phyloP scores from a whole-genome alignment of 2,329 filamentous ascomycete genomes.

The Pyrenophora tritici-repentis region DNA sequence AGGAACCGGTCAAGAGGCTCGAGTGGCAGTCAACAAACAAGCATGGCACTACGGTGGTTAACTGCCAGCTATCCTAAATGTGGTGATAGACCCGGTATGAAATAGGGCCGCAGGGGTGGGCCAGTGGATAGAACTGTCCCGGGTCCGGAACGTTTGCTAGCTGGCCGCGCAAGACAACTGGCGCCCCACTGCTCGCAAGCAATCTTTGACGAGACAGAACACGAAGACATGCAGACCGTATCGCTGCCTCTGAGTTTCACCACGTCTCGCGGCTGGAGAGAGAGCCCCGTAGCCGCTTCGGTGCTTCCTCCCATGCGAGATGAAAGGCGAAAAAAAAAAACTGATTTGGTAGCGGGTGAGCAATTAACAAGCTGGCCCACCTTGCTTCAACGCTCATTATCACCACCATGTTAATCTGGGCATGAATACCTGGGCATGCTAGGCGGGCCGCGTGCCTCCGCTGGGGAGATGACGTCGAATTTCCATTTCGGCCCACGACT shows the following conservation, averaged over 20 bases:
- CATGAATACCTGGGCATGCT: conserved; percentile 1
- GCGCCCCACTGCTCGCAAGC: neutral
- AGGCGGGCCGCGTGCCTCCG: conserved; percentile 10
- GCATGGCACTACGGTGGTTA: neutral
- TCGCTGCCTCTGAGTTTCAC: conserved; percentile 4
- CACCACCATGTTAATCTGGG: conserved; percentile 6
- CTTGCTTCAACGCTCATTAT: conserved; percentile 22
- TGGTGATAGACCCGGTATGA: neutral
- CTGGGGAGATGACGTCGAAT: conserved; percentile 29
- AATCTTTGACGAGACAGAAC: conserved; percentile 1
- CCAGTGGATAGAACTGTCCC: neutral
- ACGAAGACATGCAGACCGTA: conserved; percentile 7
- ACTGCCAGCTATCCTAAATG: too few species aligned
- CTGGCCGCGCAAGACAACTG: conserved; percentile 11
- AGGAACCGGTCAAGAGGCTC: too few species aligned
- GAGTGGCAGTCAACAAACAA: neutral
- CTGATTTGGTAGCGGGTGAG: conserved; percentile 22
- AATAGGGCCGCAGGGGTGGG: conserved; percentile 1
- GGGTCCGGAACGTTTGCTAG: conserved; percentile 9
- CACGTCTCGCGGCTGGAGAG: conserved; percentile 12
- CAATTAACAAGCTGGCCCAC: conserved; percentile 21
- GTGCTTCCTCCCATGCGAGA: conserved; percentile 29
- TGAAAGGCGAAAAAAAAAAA: conserved; percentile 25
- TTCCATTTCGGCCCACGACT: conserved; percentile 4
- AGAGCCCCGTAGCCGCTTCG: conserved; percentile 16